Evolutionary conservation across 2,329 filamentous ascomycete genomes (phyloP), one percentile per base, ranked within the genome.

Genomic region (Fusarium algeriense): DNA sequence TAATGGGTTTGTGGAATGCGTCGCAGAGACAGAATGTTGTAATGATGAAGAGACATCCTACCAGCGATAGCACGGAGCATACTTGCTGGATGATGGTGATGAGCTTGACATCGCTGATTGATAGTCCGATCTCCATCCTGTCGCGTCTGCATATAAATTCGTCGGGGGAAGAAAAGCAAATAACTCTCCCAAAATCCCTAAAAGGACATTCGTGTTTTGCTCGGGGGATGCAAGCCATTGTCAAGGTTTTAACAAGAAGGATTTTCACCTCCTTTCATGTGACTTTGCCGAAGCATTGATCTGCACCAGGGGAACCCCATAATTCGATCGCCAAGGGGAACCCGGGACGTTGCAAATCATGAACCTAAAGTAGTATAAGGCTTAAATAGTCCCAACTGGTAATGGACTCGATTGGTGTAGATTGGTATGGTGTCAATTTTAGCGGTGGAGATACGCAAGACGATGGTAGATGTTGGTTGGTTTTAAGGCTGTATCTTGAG

Each of bases 1-100:
- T 55, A 0, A 64, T 55, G 0, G 60, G 60, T n/a, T 63, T 64
- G 6, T 64, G 46, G 1, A 64, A 64, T 0, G 60, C 60, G 7
- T 64, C 60, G 8, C 58, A 64, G 19, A 63, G 60, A 20, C 28
- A 44, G 6, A 64, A 64, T 1, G 60, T 63, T 9, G 19, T 55
- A 2, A 55, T 63, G 0, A 63, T 64, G 12, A 64, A 64, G 14
- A 64, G 23, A 13, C 60, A 64, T 12, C 60, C 60, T n/a, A 64
- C 4, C 0, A 64, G 30, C 10, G 60, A 64, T 8, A 64, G 13
- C 2, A 55, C 60, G 0, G 60, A 64, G 15, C 60, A 64, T 26
- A 64, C 58, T 28, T 64, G 60, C 7, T 64, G 60, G 4, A 64
- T 64, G 19, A 64, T 52, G 14, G 60, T 63, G 34, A 64, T 63